Evolutionary conservation across 2,329 filamentous ascomycete species (phyloP).

Genomic region (Cadophora luteo-olivacea): DNA sequence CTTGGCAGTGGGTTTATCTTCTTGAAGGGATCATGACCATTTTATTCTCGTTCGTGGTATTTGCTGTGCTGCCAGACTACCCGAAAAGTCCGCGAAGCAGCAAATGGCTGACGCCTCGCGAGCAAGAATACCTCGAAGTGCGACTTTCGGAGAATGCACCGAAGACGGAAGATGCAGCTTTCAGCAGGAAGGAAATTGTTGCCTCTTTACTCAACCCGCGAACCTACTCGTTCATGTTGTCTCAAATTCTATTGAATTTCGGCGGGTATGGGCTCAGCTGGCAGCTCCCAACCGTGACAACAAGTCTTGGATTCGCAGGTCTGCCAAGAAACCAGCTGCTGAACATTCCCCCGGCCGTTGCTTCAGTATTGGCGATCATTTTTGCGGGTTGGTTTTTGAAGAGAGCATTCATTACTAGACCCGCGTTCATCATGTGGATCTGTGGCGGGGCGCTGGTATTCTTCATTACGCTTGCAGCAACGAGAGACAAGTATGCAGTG

Average conservation of each 20-base stretch:
- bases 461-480: slow-evolving; percentile 53
- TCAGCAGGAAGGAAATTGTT: slow-evolving; percentile 47
- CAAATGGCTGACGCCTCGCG: slow-evolving; percentile 48
- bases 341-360: slow-evolving; percentile 53
- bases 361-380: slow-evolving; percentile 48
- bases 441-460: slow-evolving; percentile 50
- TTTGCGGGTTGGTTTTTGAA: slow-evolving; percentile 50
- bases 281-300: slow-evolving; percentile 51
- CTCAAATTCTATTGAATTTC: slow-evolving; percentile 49
- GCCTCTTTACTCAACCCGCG: slow-evolving; percentile 45
- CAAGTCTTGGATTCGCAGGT: slow-evolving; percentile 50
- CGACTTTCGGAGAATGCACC: slow-evolving; percentile 49
- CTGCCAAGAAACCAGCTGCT: slow-evolving; percentile 53
- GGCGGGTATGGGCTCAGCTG: slow-evolving; percentile 51
- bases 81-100: slow-evolving; percentile 49
- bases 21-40: slow-evolving; percentile 53
- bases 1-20: slow-evolving; percentile 64
- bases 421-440: slow-evolving; percentile 50
- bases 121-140: slow-evolving; percentile 50
- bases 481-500: slow-evolving; percentile 46
- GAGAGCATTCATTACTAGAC: slow-evolving; percentile 49
- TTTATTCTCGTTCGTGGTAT: slow-evolving; percentile 48
- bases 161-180: slow-evolving; percentile 47
- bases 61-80: slow-evolving; percentile 51
- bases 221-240: slow-evolving; percentile 48